phyloP scores from a whole-genome alignment of 2,329 filamentous ascomycete genomes.

The Lecanicillium sp. region DNA sequence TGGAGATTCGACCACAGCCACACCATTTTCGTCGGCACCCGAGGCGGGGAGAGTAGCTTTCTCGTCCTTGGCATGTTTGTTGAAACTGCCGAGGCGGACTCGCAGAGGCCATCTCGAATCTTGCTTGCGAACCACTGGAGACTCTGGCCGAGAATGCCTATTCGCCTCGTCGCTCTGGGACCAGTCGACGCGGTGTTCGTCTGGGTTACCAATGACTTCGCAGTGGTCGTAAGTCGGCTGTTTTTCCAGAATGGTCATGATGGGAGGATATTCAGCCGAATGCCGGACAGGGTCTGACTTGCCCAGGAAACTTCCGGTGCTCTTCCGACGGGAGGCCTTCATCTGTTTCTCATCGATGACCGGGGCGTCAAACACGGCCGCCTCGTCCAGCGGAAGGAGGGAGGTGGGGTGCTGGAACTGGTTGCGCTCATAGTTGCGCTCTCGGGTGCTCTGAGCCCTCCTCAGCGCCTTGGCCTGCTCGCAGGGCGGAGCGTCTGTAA shows the following conservation, averaged over 20 bases:
- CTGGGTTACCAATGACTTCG: conserved; percentile 15
- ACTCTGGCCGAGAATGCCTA: conserved; percentile 10
- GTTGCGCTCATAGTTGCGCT: conserved; percentile 30
- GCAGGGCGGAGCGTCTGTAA: conserved; percentile 20
- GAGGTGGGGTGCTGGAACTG: conserved; percentile 33
- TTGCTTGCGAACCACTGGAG: conserved; percentile 30
- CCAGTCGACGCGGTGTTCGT: conserved; percentile 46
- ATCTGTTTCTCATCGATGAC: conserved; percentile 10
- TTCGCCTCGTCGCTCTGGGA: conserved; percentile 45
- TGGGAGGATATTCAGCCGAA: conserved; percentile 4
- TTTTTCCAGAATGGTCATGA: conserved; percentile 4
- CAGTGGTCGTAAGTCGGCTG: conserved; percentile 13
- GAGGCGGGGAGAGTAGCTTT: conserved; percentile 11
- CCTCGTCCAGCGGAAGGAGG: conserved; percentile 18
- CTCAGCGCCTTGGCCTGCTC: conserved; percentile 28
- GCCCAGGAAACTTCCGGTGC: conserved; percentile 26
- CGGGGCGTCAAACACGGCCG: conserved; percentile 16
- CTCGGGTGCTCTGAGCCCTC: conserved; percentile 30
- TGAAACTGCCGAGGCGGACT: conserved; percentile 29
- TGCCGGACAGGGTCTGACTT: conserved; percentile 10
- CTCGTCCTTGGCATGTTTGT: conserved; percentile 19
- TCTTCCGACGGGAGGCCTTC: conserved; percentile 24
- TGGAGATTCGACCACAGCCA: conserved; percentile 5
- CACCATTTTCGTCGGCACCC: conserved; percentile 6
- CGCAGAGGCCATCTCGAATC: conserved; percentile 44